Base-by-base conservation (phyloP, 805 yeast species). In the Debaryomyces prosopidis region DNA sequence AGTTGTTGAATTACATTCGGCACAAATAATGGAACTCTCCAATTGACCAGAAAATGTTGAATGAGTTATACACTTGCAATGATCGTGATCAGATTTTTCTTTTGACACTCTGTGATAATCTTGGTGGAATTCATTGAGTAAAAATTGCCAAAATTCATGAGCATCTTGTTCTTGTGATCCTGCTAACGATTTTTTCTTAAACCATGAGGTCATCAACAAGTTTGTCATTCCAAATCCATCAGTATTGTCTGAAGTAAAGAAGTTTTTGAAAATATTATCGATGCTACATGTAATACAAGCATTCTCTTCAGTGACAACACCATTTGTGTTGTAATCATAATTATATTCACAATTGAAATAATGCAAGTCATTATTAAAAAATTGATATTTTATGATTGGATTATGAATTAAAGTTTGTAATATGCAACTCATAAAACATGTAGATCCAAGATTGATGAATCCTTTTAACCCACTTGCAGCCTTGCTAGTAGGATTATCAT, bases 91-190 rank as follows among this genome's bases (percentile, higher is more conserved):
- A 11, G 43, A 42, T 15, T 43, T 41, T 14, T 39, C 23, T 3
- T 23, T 37, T 34, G 26, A 15, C 0, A 67, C 55, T 46, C 63
- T 49, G 44, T 52, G 52, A 44, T 53, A 43, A 40, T 63, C 69
- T 39, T 42, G 47, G 64, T 94, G 99, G 45, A 94, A 66, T 65
- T 90, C 96, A 64, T 92, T 87, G 32, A 92, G 73, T 23, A 92
- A 59, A 61, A 92, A 91, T 61, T 94, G 97, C 85, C 96, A 85
- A 65, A 92, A 94, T 65, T 94, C 99, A 66, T 94, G 99, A 0
- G 99, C 98, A 63, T 94, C 99, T 66, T 94, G 99, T 65, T 94
- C 97, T 30, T 94, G 86, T 54, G 91, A 91, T 1, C 99, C 99
- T 0, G 97, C 96, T 47, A 94, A 77, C 28, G 89, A 79, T 52